These are phyloP conservation scores for Arabidopsis suecica DNA, from an alignment of 345 rosid genomes.

Conservation along the genomic window DNA sequence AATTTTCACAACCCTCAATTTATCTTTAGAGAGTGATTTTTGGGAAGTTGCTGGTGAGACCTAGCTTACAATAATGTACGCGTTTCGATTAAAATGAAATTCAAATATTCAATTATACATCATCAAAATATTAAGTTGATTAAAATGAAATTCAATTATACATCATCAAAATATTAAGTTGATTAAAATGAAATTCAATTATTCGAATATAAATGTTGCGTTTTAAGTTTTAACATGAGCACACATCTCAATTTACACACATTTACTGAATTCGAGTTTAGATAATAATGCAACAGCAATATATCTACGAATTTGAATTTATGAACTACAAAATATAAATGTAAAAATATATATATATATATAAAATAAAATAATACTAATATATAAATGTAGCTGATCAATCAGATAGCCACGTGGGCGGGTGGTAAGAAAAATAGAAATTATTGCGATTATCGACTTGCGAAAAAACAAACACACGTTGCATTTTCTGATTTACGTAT, in stretches of 20 bases:
- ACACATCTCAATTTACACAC: not conserved
- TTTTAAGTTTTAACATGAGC: not conserved
- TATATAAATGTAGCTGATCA: not conserved
- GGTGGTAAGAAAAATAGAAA: slow-evolving; percentile 14
- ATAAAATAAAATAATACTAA: no score
- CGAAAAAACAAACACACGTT: slow-evolving; percentile 27
- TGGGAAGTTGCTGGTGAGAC: slow-evolving; percentile 21
- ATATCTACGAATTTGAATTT: not conserved
- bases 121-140: not conserved
- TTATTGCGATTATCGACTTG: slow-evolving; percentile 33
- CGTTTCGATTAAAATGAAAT: not conserved
- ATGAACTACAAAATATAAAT: not conserved
- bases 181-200: not conserved
- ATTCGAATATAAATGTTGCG: no score
- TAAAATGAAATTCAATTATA: not conserved
- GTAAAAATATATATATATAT: not conserved
- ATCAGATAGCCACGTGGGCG: slow-evolving; percentile 32
- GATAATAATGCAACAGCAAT: not conserved
- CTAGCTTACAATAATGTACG: not conserved
- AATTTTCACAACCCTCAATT: not conserved
- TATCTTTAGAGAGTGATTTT: slow-evolving; percentile 31
- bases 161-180: not conserved
- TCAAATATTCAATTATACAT: not conserved
- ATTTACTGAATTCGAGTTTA: not conserved
- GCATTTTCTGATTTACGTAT: slow-evolving; percentile 35